These are phyloP conservation scores for Antitrichia curtipendula DNA, from an alignment of 225 moss, liverwort and hornwort species.

Conservation along the genomic window DNA sequence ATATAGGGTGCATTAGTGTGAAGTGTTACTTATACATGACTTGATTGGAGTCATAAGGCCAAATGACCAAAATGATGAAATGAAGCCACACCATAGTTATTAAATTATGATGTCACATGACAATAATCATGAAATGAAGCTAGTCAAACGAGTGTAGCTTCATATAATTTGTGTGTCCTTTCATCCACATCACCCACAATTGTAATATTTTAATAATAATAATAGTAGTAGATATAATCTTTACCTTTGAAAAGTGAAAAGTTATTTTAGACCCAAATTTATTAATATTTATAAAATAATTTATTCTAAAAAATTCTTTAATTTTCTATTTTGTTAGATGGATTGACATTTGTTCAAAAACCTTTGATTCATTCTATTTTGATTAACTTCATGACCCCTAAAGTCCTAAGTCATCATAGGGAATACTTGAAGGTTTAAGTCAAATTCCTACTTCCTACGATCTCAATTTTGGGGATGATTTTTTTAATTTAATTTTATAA, in stretches of 20 bases:
- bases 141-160: rapidly evolving
- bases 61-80: neutral
- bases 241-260: rapidly evolving
- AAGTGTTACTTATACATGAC: neutral
- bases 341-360: too few relatives aligned
- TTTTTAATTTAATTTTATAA: neutral
- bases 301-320: too few relatives aligned
- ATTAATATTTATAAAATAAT: too few relatives aligned
- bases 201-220: neutral
- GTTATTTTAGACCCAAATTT: rapidly evolving
- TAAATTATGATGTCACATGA: rapidly evolving
- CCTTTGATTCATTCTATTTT: neutral
- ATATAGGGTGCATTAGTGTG: neutral
- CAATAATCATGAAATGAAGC: neutral
- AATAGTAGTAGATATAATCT: too few relatives aligned
- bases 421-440: rapidly evolving
- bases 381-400: rapidly evolving
- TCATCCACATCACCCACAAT: neutral
- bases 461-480: neutral
- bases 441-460: rapidly evolving
- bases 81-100: rapidly evolving
- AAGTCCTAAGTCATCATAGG: neutral
- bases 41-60: rapidly evolving
- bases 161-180: neutral
- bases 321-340: neutral